Conservation (phyloP, 2,329 filamentous ascomycete genomes). For the Sporothrix pallida region DNA sequence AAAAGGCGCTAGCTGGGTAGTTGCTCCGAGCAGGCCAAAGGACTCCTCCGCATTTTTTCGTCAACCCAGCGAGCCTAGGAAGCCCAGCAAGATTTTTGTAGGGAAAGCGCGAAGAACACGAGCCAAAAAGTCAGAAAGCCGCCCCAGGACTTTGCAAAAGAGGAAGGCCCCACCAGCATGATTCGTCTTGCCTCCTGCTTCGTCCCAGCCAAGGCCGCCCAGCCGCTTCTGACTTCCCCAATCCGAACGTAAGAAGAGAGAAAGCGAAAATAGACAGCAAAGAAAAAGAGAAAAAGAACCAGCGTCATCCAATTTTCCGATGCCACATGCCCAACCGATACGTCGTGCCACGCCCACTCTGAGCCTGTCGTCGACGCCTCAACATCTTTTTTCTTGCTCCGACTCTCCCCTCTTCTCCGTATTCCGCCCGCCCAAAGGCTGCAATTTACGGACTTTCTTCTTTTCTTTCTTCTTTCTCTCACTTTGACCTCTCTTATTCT, state of each 20-base stretch:
- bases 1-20: not conserved
- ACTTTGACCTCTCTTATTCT: not conserved
- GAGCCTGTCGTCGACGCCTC: conserved; percentile 14
- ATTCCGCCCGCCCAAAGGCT: not conserved
- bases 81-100: conserved; percentile 11
- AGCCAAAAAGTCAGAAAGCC: not conserved
- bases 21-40: not conserved
- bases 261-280: not conserved
- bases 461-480: not conserved
- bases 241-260: not conserved
- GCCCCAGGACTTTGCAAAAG: not conserved
- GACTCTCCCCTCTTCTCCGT: conserved; percentile 6
- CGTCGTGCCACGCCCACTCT: conserved; percentile 11
- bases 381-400: conserved; percentile 24
- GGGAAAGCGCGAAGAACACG: conserved; percentile 23
- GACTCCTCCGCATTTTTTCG: conserved; percentile 27
- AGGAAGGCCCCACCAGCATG: conserved; percentile 17
- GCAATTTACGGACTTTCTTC: not conserved
- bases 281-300: conserved; percentile 5
- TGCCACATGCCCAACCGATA: conserved; percentile 29
- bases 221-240: conserved; percentile 10
- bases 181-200: conserved; percentile 24
- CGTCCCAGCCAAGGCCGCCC: conserved; percentile 18
- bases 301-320: conserved; percentile 26
- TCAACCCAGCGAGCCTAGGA: not conserved